Evolutionary conservation across 768 basidiomycete species (phyloP).

Genomic region (Baorangia bicolor): DNA sequence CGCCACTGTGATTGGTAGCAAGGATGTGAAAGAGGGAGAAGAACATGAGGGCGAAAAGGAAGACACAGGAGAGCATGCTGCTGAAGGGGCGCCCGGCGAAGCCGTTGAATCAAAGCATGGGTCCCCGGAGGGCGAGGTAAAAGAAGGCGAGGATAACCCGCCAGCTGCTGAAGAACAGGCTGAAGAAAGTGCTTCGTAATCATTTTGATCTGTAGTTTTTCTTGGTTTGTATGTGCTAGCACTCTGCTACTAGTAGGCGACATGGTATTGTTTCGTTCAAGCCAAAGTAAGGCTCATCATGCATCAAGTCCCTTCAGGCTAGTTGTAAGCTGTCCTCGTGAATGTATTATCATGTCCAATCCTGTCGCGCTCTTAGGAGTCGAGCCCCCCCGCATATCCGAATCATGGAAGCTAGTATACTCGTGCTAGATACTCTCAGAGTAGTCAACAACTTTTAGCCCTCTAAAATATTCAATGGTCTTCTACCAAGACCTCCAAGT

Average conservation of each 20-base stretch:
- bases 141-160: conserved; percentile 23
- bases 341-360: neutral
- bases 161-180: conserved; percentile 16
- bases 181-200: conserved; percentile 19
- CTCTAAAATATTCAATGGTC: neutral
- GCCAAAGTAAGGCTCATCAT: neutral
- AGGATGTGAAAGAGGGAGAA: conserved; percentile 44
- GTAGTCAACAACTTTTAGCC: neutral
- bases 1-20: conserved; percentile 73
- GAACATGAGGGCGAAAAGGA: conserved; percentile 37
- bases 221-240: conserved; percentile 3
- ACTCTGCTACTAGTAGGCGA: neutral
- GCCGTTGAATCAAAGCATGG: conserved; percentile 24
- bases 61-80: conserved; percentile 19
- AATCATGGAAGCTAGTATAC: neutral
- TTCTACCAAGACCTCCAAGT: neutral
- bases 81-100: conserved; percentile 30
- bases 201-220: conserved; percentile 5
- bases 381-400: neutral
- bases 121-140: conserved; percentile 20
- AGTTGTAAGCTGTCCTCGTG: no score
- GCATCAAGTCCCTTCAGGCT: no score
- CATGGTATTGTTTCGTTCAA: neutral
- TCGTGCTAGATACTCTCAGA: neutral
- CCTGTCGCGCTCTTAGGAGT: no score